Conservation (phyloP, 2,329 filamentous ascomycete genomes). For the Aspergillaceae sp. region DNA sequence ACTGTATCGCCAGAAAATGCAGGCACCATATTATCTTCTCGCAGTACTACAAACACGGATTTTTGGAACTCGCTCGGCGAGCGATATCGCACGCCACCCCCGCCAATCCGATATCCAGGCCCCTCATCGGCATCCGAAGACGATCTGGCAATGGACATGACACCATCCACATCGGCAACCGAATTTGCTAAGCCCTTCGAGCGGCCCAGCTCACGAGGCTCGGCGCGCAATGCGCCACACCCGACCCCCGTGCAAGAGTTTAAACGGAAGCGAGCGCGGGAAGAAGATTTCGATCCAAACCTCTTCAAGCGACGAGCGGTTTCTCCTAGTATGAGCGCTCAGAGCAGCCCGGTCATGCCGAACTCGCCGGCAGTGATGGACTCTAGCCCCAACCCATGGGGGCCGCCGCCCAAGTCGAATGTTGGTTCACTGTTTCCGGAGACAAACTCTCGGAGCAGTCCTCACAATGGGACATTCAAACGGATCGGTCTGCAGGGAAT, state of each 20-base stretch:
- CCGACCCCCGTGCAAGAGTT: slow-evolving; percentile 60
- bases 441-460: slow-evolving; percentile 44
- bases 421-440: slow-evolving; percentile 42
- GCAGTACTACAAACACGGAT: slow-evolving; percentile 61
- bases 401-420: slow-evolving; percentile 58
- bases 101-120: slow-evolving; percentile 49
- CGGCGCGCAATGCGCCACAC: slow-evolving; percentile 33
- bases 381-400: slow-evolving; percentile 52
- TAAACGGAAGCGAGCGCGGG: slow-evolving; percentile 70
- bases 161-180: slow-evolving; percentile 24
- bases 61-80: slow-evolving; percentile 78
- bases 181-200: slow-evolving; percentile 27
- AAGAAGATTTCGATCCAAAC: slow-evolving; percentile 81
- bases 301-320: slow-evolving; percentile 89
- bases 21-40: slow-evolving; percentile 66
- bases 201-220: slow-evolving; percentile 29
- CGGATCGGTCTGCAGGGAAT: slow-evolving; percentile 80
- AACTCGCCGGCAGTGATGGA: slow-evolving; percentile 75
- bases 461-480: slow-evolving; percentile 38
- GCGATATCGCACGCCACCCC: slow-evolving; percentile 56
- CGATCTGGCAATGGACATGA: slow-evolving; percentile 32
- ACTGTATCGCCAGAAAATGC: slow-evolving; percentile 48
- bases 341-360: slow-evolving; percentile 74
- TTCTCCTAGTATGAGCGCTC: slow-evolving; percentile 80
- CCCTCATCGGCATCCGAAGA: slow-evolving; percentile 41